These are phyloP conservation scores for Cytospora piceicola DNA, from an alignment of 2,329 filamentous ascomycete genomes.

Conservation along the genomic window DNA sequence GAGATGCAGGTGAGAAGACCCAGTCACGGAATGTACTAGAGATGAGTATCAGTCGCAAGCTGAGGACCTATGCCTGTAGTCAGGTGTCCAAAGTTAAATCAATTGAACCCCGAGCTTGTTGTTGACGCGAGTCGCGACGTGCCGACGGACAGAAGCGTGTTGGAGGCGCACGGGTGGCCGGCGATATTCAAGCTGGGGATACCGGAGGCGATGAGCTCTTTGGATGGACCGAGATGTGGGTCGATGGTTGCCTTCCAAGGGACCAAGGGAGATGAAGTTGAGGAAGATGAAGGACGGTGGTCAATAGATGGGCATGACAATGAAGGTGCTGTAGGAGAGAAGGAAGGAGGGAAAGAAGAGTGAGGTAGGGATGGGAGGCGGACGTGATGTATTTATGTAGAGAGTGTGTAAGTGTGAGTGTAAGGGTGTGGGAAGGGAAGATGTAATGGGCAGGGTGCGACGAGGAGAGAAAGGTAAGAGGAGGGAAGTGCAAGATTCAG, in stretches of 20 bases:
- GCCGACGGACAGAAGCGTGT: constrained; percentile 24
- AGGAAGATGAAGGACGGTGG: constrained; percentile 21
- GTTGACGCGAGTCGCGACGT: constrained; percentile 32
- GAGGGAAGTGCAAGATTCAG: constrained; percentile 35
- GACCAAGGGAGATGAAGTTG: constrained; percentile 31
- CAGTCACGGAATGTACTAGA: constrained; percentile 35
- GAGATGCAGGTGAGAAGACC: constrained; percentile 32
- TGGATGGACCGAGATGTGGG: constrained; percentile 5
- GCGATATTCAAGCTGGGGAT: not conserved
- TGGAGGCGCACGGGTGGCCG: constrained; percentile 9
- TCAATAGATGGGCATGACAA: constrained; percentile 18
- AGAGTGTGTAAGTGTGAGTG: constrained; percentile 24
- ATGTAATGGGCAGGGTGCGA: constrained; percentile 33
- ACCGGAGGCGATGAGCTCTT: constrained; percentile 18
- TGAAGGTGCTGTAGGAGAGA: constrained; percentile 21
- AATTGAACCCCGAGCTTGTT: constrained; percentile 15
- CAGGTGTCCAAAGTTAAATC: constrained; percentile 19
- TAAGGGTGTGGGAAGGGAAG: constrained; percentile 25
- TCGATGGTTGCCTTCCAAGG: constrained; percentile 30
- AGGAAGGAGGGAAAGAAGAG: constrained; percentile 25
- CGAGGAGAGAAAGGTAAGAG: constrained; percentile 37
- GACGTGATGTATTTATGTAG: constrained; percentile 29
- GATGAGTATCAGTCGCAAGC: constrained; percentile 32
- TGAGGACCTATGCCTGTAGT: constrained; percentile 25
- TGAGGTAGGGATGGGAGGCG: constrained; percentile 27